A percentile compares a stretch with the other conserved stretches of the same genome.
These are phyloP conservation scores for Pezicula rhizophila DNA, from an alignment of 2,329 filamentous ascomycete species.

Conservation along the genomic window DNA sequence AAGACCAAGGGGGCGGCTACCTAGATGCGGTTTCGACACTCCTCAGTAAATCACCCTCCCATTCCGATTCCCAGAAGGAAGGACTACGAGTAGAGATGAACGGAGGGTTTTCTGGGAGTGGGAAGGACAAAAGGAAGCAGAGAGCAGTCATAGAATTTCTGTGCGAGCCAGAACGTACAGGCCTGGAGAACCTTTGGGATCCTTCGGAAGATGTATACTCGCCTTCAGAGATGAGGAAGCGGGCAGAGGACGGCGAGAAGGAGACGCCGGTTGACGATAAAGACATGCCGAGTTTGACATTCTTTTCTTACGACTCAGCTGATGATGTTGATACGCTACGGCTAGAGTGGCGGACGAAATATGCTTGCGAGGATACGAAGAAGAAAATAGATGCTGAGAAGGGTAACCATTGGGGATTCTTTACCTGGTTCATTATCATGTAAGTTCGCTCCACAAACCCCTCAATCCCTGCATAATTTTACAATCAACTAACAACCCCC, in stretches of 20 bases:
- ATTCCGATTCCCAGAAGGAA: conserved; percentile 60
- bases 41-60: conserved; percentile 58
- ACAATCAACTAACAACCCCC: conserved; percentile 4
- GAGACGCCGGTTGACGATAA: conserved; percentile 25
- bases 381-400: conserved; percentile 33
- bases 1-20: conserved; percentile 46
- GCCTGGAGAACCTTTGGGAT: conserved; percentile 65
- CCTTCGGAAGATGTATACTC: conserved; percentile 46
- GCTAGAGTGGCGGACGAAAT: conserved; percentile 80
- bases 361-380: conserved; percentile 65
- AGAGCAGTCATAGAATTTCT: conserved; percentile 79
- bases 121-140: conserved; percentile 49
- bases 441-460: conserved; percentile 40
- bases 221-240: conserved; percentile 23
- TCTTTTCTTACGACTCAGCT: conserved; percentile 66
- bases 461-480: neutral
- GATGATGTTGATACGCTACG: conserved; percentile 55
- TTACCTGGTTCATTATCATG: conserved; percentile 95
- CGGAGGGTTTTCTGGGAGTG: conserved; percentile 48
- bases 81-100: conserved; percentile 66
- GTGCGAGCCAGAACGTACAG: conserved; percentile 68
- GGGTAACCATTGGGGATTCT: conserved; percentile 79
- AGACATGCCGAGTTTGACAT: conserved; percentile 59
- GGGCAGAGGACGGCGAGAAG: conserved; percentile 26
- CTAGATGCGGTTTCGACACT: conserved; percentile 62